Evolutionary conservation across 169 alveolate genomes (phyloP), one percentile per base, ranked within the genome.

Genomic region (Plasmodium vinckei): DNA sequence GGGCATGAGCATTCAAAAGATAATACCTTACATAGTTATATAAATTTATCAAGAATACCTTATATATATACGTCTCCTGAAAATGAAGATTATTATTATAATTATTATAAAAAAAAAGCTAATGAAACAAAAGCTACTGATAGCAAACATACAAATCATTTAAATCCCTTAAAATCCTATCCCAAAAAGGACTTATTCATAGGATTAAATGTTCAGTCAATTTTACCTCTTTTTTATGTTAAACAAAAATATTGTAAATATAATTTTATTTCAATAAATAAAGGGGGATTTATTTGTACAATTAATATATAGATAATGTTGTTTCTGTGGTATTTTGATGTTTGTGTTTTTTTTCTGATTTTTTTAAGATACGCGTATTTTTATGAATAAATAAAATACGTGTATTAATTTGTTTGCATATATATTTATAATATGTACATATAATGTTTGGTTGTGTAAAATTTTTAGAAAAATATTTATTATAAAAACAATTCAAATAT

Each of bases 281-380:
- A 82, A 67, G 90, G 90, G 15, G 90, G 82, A 13, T 82, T 67
- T 67, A 67, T 82, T 82, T 82, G 90, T 82, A 82, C 90, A 9
- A 82, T 82, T 54, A 82, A 82, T 61, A 71, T 82, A 60, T 82
- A 82, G 68, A 82, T 53, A 67, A 49, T 39, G 17, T 39, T 51
- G 63, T n/a, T 1, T 33, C 12, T 13, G 42, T 42, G 59, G 49
- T 44, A 63, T 47, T 42, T 9, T 42, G 25, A 49, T 19, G 13
- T 42, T 17, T 57, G 33, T 60, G 12, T 73, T 39, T 73, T 59
- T 60, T 53, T 42, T 61, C 46, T 73, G 15, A 19, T 17, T 51
- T 51, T 49, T 51, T 51, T 51, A 13, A 51, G 19, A 51, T 51
- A 51, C 19, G 3, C 59, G 9, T 51, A 15, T 15, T 51, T 51